These are phyloP conservation scores for Nemophila menziesii DNA, from an alignment of 257 asterid species.

Conservation along the genomic window DNA sequence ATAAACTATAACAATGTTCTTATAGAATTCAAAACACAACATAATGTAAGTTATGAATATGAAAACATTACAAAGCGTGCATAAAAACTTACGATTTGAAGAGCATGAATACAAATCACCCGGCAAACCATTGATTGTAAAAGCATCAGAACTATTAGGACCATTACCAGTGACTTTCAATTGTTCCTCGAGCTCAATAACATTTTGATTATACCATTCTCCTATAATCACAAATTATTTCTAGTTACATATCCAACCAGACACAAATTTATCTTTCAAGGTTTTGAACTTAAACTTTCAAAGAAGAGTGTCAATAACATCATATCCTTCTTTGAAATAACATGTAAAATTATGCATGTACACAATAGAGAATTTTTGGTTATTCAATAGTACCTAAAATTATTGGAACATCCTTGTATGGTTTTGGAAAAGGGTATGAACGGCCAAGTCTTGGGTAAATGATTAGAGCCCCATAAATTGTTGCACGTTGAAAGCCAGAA, in stretches of 20 bases:
- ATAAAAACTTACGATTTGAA: background rate
- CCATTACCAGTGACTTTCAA: background rate
- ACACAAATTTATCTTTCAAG: too few species aligned
- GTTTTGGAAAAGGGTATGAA: constrained; percentile 1
- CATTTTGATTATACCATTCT: constrained; percentile 1
- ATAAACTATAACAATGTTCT: too few species aligned
- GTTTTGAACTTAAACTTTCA: too few species aligned
- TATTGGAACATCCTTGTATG: constrained; percentile 1
- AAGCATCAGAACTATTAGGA: constrained; percentile 5
- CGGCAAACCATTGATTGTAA: background rate
- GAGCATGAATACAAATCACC: constrained; percentile 1
- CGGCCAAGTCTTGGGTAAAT: background rate
- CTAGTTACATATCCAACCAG: too few species aligned
- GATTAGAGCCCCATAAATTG: background rate
- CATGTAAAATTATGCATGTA: too few species aligned
- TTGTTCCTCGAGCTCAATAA: constrained; percentile 1
- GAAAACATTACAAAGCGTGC: background rate
- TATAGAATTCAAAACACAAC: too few species aligned
- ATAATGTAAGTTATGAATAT: too few species aligned
- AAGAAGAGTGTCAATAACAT: too few species aligned
- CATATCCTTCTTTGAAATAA: too few species aligned
- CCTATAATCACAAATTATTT: background rate
- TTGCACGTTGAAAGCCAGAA: background rate
- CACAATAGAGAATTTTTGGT: too few species aligned
- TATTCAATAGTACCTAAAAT: background rate